These are phyloP conservation scores for Verbena officinalis DNA, from an alignment of 257 asterid species.

Conservation along the genomic window DNA sequence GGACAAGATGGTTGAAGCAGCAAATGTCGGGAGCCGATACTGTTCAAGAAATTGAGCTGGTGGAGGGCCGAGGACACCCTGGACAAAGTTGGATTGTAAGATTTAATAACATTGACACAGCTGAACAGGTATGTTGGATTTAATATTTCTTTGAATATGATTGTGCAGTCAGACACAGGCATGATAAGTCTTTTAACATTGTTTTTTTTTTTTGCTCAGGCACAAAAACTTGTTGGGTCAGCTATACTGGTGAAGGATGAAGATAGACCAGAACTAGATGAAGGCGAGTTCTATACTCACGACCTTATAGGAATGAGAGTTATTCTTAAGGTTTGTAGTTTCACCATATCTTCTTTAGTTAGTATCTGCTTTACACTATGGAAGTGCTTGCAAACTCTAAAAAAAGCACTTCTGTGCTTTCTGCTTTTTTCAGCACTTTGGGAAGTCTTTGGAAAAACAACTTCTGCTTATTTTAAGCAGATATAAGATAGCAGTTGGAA, in stretches of 20 bases:
- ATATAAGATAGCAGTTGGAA: no score
- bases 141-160: slow-evolving; percentile 17
- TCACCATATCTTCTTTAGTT: slow-evolving; percentile 1
- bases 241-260: slow-evolving; percentile 71
- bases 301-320: slow-evolving; percentile 93
- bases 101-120: slow-evolving; percentile 60
- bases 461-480: no score
- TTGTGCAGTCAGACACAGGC: slow-evolving; percentile 10
- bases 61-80: slow-evolving; percentile 86
- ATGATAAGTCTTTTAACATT: slow-evolving; percentile 15
- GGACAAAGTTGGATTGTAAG: slow-evolving; percentile 87
- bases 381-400: no score
- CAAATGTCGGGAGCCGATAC: slow-evolving; percentile 68
- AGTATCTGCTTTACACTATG: no score
- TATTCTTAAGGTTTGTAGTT: slow-evolving; percentile 71
- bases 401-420: no score
- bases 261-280: slow-evolving; percentile 82
- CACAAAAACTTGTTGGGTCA: slow-evolving; percentile 88
- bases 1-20: slow-evolving; percentile 91
- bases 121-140: slow-evolving; percentile 64
- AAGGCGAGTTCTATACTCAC: slow-evolving; percentile 82
- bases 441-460: no score
- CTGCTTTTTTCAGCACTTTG: no score
- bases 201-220: slow-evolving; percentile 49
- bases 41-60: slow-evolving; percentile 76